phyloP scores from a whole-genome alignment of 805 yeast species.

The Ogataea philodendri region DNA sequence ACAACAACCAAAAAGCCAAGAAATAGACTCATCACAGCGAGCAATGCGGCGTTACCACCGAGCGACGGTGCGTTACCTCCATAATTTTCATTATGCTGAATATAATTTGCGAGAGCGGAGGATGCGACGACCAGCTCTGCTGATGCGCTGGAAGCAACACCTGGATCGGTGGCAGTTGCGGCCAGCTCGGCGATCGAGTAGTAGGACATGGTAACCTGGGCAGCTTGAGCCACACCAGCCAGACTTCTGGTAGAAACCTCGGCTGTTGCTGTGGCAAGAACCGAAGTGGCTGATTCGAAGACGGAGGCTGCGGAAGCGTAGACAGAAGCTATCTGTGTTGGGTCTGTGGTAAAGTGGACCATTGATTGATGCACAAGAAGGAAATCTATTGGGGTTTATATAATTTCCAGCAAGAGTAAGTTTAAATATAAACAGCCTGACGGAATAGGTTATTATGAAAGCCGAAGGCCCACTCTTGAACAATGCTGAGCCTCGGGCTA shows the following conservation, averaged over 20 bases:
- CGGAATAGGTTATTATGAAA: no score
- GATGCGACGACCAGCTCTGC: conserved; percentile 27
- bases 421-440: no score
- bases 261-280: conserved; percentile 17
- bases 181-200: conserved; percentile 23
- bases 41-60: conserved; percentile 60
- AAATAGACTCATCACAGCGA: conserved; percentile 52
- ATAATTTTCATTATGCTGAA: conserved; percentile 27
- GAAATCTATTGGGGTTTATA: no score
- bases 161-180: conserved; percentile 28
- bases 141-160: conserved; percentile 12
- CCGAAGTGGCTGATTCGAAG: conserved; percentile 15
- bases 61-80: conserved; percentile 47
- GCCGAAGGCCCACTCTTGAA: no score
- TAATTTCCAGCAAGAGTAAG: no score
- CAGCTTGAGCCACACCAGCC: conserved; percentile 14
- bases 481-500: no score
- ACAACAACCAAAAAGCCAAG: conserved; percentile 42
- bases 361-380: no score
- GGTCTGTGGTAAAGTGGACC: background rate
- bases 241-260: conserved; percentile 8
- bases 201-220: conserved; percentile 30
- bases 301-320: conserved; percentile 15
- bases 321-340: conserved; percentile 3
- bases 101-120: conserved; percentile 18